phyloP scores from a whole-genome alignment of 495 filamentous ascomycete genomes.

The Schizothecium vesticola region DNA sequence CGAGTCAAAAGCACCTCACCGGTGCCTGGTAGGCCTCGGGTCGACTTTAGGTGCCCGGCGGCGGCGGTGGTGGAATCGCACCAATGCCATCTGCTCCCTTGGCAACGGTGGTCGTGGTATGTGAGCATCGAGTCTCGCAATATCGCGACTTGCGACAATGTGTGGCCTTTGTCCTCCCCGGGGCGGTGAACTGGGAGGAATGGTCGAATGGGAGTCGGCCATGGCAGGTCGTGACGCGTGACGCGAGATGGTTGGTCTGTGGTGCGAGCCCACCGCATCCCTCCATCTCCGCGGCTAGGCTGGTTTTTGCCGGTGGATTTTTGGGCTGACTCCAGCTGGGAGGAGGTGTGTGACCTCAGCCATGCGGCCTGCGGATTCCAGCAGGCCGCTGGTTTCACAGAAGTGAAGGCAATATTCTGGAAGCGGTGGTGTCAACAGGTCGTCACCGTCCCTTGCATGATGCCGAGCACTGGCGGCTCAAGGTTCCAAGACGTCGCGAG shows the following conservation, averaged over 20 bases:
- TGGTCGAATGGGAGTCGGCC: conserved; percentile 6
- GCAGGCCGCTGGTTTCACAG: conserved; percentile 13
- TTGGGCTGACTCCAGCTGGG: not conserved
- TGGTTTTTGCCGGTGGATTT: not conserved
- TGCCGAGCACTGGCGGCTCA: not conserved
- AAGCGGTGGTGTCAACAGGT: conserved; percentile 2
- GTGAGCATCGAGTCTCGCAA: not conserved
- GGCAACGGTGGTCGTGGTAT: not conserved
- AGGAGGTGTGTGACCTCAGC: not conserved
- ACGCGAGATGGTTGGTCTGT: conserved; percentile 22
- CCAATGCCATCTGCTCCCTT: not conserved
- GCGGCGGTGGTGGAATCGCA: not conserved
- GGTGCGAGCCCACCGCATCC: conserved; percentile 12
- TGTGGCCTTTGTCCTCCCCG: not conserved
- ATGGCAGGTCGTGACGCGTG: conserved; percentile 1
- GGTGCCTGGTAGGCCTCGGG: not conserved
- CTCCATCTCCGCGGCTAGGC: conserved; percentile 7
- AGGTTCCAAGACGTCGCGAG: not conserved
- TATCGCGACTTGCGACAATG: not conserved
- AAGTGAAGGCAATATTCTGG: not conserved
- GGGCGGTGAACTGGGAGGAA: not conserved
- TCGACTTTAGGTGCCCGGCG: not conserved
- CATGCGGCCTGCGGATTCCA: conserved; percentile 12
- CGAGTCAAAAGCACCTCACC: not conserved
- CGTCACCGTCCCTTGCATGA: conserved; percentile 28